These are phyloP conservation scores for Ustilago vetiveriae DNA, from an alignment of 1,284 basidiomycete species.

Conservation along the genomic window DNA sequence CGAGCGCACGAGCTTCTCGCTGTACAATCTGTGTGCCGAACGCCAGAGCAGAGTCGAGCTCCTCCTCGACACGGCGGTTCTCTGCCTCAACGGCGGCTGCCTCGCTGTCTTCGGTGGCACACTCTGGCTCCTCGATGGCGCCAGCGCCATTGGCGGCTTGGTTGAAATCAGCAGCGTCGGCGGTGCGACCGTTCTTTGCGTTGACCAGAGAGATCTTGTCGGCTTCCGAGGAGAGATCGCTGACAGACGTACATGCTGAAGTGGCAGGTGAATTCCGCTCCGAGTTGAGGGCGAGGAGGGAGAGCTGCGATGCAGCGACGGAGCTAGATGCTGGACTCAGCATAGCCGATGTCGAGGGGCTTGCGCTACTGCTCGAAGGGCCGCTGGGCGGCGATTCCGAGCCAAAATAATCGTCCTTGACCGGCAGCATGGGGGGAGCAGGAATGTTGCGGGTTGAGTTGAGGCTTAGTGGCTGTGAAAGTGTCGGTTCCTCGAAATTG, in stretches of 20 bases:
- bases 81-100: conserved; percentile 35
- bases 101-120: conserved; percentile 24
- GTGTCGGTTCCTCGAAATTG: too few species aligned
- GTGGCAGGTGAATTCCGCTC: conserved; percentile 31
- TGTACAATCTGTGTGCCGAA: conserved; percentile 43
- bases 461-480: too few species aligned
- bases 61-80: conserved; percentile 30
- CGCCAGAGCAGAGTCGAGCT: conserved; percentile 39
- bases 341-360: conserved; percentile 21
- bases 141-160: neutral
- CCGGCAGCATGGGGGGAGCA: conserved; percentile 7
- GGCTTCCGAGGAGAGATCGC: conserved; percentile 31
- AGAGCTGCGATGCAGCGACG: conserved; percentile 33
- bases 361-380: conserved; percentile 28
- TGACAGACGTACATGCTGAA: conserved; percentile 44
- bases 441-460: too few species aligned
- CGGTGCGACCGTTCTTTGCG: neutral
- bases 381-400: conserved; percentile 21
- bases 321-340: conserved; percentile 38
- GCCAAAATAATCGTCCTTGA: conserved; percentile 37
- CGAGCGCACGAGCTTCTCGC: conserved; percentile 44
- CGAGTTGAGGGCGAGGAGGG: conserved; percentile 25
- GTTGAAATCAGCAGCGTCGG: neutral
- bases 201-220: conserved; percentile 26
- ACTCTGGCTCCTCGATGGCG: conserved; percentile 13